Evolutionary conservation across 108 stramenopile species (phyloP).

Genomic region (Cyclotella cryptica): DNA sequence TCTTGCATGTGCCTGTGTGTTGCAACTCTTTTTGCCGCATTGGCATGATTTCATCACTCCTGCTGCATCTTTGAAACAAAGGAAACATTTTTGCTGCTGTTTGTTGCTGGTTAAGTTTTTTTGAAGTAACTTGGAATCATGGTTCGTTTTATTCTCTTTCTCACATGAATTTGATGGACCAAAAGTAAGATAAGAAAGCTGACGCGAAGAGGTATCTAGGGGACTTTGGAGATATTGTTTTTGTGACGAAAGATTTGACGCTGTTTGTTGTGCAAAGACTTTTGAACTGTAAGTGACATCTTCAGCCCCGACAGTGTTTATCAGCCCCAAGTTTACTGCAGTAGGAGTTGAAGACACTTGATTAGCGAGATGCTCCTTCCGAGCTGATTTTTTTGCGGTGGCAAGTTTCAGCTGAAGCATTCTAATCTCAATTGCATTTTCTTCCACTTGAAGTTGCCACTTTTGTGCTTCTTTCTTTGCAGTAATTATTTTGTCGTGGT

Average conservation of each 20-base stretch:
- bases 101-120: not conserved
- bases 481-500: conserved; percentile 17
- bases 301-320: conserved; percentile 40
- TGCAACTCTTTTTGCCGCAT: conserved; percentile 57
- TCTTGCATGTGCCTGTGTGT: conserved; percentile 56
- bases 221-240: conserved; percentile 17
- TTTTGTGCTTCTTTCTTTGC: conserved; percentile 7
- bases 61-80: conserved; percentile 49
- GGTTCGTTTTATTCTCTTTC: conserved; percentile 23
- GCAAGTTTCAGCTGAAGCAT: conserved; percentile 24
- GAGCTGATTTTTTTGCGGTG: not conserved
- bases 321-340: conserved; percentile 2
- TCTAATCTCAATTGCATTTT: conserved; percentile 25
- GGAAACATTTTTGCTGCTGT: conserved; percentile 33
- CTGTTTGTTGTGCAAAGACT: conserved; percentile 7
- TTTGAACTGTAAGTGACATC: conserved; percentile 22
- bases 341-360: conserved; percentile 7
- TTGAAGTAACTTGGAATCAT: not conserved
- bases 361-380: not conserved
- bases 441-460: conserved; percentile 26
- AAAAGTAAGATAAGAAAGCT: conserved; percentile 12
- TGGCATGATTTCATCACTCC: conserved; percentile 63
- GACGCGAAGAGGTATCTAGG: conserved; percentile 26
- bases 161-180: not conserved
- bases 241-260: conserved; percentile 21